Percentiles rank a stretch among this genome's conserved stretches.
phyloP scores from a whole-genome alignment of 179 eudicot species.

The Carnegiea gigantea region DNA sequence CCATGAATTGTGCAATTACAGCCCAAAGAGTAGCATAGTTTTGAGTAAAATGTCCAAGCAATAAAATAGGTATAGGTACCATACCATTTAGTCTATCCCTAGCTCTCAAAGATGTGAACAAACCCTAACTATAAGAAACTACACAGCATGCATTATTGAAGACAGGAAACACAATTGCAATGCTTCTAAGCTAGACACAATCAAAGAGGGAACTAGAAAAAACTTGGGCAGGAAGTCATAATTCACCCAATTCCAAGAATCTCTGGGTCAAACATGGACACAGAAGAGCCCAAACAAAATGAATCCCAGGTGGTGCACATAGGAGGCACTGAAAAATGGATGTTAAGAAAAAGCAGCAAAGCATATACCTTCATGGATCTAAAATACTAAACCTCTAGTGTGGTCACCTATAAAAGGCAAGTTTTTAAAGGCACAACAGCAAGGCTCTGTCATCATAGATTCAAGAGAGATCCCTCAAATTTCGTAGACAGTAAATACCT shows the following conservation, averaged over 20 bases:
- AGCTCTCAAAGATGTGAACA: slow-evolving; percentile 8
- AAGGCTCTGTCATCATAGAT: background rate
- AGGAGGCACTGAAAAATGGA: no score
- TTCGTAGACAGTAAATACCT: slow-evolving; percentile 23
- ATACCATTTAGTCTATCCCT: background rate
- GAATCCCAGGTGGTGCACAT: no score
- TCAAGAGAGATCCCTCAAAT: background rate
- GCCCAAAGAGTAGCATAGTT: no score
- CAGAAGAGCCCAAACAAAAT: no score
- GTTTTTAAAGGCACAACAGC: background rate
- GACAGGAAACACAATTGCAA: background rate
- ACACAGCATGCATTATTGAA: background rate
- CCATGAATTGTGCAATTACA: background rate
- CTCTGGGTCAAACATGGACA: background rate
- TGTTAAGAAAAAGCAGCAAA: no score
- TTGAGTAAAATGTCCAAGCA: background rate
- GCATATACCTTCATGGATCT: background rate
- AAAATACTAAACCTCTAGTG: background rate
- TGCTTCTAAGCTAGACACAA: background rate
- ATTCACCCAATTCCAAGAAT: background rate
- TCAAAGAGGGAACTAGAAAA: background rate
- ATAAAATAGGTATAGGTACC: background rate
- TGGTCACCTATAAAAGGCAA: background rate
- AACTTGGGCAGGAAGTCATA: background rate
- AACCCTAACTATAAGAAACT: background rate